Base-by-base conservation (phyloP, 805 yeast species). In the Gaillardinia entomophila region DNA sequence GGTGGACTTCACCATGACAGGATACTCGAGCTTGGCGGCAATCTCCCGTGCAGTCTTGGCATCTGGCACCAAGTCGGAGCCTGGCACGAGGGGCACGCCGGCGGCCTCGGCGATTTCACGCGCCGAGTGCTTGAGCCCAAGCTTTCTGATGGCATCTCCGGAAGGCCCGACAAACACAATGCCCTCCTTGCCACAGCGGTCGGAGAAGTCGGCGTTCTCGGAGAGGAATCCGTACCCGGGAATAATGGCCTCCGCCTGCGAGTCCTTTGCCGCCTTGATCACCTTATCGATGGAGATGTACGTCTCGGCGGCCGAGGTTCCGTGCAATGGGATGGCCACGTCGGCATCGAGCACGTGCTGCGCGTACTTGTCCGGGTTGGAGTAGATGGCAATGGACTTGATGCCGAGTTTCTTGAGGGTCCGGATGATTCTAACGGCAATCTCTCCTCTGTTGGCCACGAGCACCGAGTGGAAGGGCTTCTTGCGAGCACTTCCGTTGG, bases 171-270 rank as follows among this genome's bases (percentile, higher is more conserved):
- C 94, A 61, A 90, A 90, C 2, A 81, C 82, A 45, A 90, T 80
- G 24, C 92, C 94, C 55, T 84, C 95, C 33, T 62, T 64, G 17
- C 65, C 82, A 65, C 96, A 80, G 51, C 87, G 75, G 54, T 89
- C 96, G 29, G 97, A 84, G 53, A 90, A 90, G 36, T 86, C 96
- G 15, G 97, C 97, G 57, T 90, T 90, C 61, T 90, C 98, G 12
- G 96, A 86, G 26, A 90, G 66, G 71, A 90, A 90, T 3, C 98
- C 98, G 54, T 92, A 90, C 38, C 98, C 98, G 4, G 98, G 98
- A 42, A 92, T 83, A 42, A 90, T 88, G n/a, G 97, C 97, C 55
- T 92, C 85, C 22, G 97, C 85, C 4, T 80, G 79, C 0, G 94
- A 71, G 33, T 72, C 69, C 54, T 84, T 85, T 31, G 96, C 95